Evolutionary conservation across 176 grass and related monocot species (phyloP), one percentile per base, ranked within the genome.

Genomic region (Poa pratensis): DNA sequence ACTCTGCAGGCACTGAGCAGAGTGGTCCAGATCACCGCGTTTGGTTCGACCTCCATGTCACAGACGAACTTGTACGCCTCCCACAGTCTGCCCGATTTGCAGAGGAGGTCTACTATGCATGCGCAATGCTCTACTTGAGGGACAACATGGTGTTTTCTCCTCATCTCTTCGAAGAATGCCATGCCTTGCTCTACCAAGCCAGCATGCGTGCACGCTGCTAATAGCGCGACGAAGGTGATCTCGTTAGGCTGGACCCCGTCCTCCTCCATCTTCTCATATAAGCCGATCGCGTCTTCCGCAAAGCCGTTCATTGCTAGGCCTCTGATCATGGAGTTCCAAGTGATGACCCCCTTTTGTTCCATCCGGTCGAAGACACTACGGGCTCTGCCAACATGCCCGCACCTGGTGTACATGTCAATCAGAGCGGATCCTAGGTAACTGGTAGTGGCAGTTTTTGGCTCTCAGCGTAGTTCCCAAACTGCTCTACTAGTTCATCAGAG

Each of bases 321-420:
- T 46, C 84, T 91, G 70, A 94, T 97, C 92, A 97, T 97, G 73
- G 90, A 91, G 58, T 97, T 97, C 95, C 95, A 94, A 76, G 88
- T 72, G 52, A 97, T 78, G 10, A 92, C 90, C 76, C 89, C 90
- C 53, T 80, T 97, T n/a, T 94, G 85, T 51, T 85, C 86, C 92
- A 97, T 97, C 73, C 24, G 69, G 76, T 51, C 27, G 71, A 97
- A 97, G 57, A 97, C 73, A 74, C 4, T 49, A 10, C 76, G 84
- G 66, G 95, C 95, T 86, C 90, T 78, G 55, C 48, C 60, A 68
- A 97, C 76, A 35, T 91, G 86, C 32, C 95, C 95, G 0, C 92
- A 92, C 61, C 91, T 94, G 34, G 84, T 69, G 83, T 97, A 97
- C 95, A 94, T 97, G 72, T 91, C 88, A 3, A 97, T 91, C 22